Evolutionary conservation across 257 asterid genomes (phyloP).

Genomic region (Paraleonurus japonicus): DNA sequence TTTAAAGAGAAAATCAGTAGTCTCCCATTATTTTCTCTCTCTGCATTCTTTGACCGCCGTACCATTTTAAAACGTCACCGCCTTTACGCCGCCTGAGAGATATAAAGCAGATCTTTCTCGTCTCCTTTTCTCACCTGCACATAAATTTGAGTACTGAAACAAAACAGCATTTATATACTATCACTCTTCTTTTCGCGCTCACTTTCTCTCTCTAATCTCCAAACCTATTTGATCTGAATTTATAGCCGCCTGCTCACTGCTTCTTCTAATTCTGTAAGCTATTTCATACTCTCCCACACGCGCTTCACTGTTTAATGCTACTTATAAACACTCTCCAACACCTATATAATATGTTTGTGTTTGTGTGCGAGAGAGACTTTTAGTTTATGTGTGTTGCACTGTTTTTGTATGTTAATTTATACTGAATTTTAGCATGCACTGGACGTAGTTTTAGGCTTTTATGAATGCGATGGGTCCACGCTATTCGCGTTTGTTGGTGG

Average conservation of each 20-base stretch:
- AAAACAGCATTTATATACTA: background rate
- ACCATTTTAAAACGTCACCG: conserved; percentile 43
- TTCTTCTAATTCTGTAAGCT: conserved; percentile 34
- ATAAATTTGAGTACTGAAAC: background rate
- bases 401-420: background rate
- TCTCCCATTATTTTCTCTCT: too few relatives aligned
- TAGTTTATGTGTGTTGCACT: background rate
- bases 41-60: conserved; percentile 44
- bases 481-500: conserved; percentile 23
- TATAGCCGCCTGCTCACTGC: conserved; percentile 14
- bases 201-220: conserved; percentile 30
- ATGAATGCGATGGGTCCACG: conserved; percentile 29
- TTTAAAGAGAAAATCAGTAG: too few relatives aligned
- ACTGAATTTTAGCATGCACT: conserved; percentile 38
- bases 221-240: conserved; percentile 32
- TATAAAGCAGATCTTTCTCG: conserved; percentile 24
- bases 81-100: conserved; percentile 43
- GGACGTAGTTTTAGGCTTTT: conserved; percentile 28
- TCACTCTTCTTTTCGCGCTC: background rate
- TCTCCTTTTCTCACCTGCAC: conserved; percentile 19
- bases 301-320: background rate
- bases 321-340: background rate
- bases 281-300: conserved; percentile 1
- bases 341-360: background rate
- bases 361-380: background rate